Evolutionary conservation across 2,329 filamentous ascomycete genomes (phyloP).

Genomic region (Rhynchosporium agropyri): DNA sequence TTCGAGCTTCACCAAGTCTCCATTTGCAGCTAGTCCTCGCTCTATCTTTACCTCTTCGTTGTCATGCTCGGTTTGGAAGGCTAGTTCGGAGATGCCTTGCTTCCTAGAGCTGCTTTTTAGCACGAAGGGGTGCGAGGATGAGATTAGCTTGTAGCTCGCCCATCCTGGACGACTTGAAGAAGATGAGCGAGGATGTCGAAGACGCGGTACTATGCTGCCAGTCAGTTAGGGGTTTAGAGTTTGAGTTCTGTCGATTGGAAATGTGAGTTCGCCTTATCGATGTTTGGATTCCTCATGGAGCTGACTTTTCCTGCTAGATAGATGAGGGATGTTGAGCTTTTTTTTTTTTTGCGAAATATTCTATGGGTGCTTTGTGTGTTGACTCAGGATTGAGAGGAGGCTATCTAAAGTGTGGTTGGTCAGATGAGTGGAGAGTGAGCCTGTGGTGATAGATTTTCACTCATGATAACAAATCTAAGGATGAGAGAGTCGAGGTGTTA

Average conservation of each 20-base stretch:
- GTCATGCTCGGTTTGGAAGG: constrained; percentile 44
- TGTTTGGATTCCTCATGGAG: constrained; percentile 47
- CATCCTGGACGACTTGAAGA: constrained; percentile 46
- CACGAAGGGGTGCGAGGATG: constrained; percentile 48
- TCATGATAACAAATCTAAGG: constrained; percentile 43
- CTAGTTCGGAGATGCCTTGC: constrained; percentile 45
- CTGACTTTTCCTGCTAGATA: constrained; percentile 46
- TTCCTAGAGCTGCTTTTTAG: constrained; percentile 50
- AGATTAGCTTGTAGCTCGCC: constrained; percentile 45
- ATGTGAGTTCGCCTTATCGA: constrained; percentile 37
- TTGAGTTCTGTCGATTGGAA: constrained; percentile 1
- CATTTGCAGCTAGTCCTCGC: constrained; percentile 42
- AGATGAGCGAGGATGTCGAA: constrained; percentile 49
- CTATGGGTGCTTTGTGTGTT: constrained; percentile 7
- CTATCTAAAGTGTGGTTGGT: constrained; percentile 21
- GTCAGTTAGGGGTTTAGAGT: constrained; percentile 38
- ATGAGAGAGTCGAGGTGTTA: constrained; percentile 48
- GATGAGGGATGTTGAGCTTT: constrained; percentile 24
- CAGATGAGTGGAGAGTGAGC: constrained; percentile 21
- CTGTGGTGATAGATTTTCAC: constrained; percentile 22
- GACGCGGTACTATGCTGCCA: constrained; percentile 46
- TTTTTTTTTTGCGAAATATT: too few species aligned
- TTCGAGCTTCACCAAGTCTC: constrained; percentile 43
- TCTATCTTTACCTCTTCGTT: constrained; percentile 32
- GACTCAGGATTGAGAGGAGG: constrained; percentile 27